phyloP scores from a whole-genome alignment of 106 monocot species.

The Platanthera zijinensis region DNA sequence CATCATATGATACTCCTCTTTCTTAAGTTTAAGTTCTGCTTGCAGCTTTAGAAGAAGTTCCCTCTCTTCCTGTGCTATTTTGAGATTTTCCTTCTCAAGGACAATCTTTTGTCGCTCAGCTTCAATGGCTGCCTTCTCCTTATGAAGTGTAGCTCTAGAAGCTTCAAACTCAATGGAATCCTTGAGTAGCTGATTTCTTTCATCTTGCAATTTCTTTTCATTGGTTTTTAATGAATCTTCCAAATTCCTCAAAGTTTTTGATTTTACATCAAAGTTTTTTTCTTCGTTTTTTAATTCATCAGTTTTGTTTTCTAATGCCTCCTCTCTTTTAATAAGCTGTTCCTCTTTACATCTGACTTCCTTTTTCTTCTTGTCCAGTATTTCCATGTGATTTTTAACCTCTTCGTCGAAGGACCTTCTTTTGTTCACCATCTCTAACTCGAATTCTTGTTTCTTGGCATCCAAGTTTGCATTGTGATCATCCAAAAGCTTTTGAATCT shows the following conservation, averaged over 20 bases:
- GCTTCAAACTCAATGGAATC: conserved; percentile 27
- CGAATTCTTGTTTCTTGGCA: conserved; percentile 63
- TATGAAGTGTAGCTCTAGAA: conserved; percentile 38
- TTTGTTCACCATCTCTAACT: conserved; percentile 51
- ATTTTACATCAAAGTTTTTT: conserved; percentile 51
- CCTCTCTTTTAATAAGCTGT: conserved; percentile 51
- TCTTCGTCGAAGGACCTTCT: conserved; percentile 52
- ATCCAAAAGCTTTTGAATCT: conserved; percentile 83
- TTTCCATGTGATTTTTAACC: conserved; percentile 31
- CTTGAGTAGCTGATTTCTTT: conserved; percentile 33
- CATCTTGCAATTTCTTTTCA: conserved; percentile 42
- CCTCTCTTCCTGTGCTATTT: conserved; percentile 60
- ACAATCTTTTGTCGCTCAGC: conserved; percentile 35
- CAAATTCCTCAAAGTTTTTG: conserved; percentile 63
- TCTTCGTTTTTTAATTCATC: conserved; percentile 48
- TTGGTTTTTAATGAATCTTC: conserved; percentile 47
- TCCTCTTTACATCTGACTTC: conserved; percentile 41
- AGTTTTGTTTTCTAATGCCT: conserved; percentile 39
- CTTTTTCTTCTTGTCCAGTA: conserved; percentile 37
- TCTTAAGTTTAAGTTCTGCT: conserved; percentile 67
- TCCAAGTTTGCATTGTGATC: conserved; percentile 49
- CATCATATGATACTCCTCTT: conserved; percentile 51
- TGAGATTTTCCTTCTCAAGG: conserved; percentile 50
- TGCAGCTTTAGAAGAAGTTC: conserved; percentile 37
- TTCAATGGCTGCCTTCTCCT: conserved; percentile 39